Conservation (phyloP, 345 rosid genomes). For the Sonneratia caseolaris region DNA sequence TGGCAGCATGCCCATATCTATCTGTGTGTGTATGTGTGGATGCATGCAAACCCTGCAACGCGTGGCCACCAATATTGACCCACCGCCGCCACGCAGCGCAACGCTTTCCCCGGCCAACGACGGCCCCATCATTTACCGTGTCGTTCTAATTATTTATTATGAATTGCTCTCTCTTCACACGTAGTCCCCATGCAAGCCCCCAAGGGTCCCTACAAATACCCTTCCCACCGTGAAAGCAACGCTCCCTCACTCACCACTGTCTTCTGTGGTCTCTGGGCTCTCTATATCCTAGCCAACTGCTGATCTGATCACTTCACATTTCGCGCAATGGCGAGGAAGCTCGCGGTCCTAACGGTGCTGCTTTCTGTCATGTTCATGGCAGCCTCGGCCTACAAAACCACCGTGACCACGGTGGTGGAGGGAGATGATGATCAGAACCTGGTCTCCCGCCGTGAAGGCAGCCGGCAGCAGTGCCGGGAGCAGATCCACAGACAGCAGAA, state of each 20-base stretch:
- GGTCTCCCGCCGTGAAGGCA: neutral
- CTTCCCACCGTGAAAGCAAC: neutral
- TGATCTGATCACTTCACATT: too few species aligned
- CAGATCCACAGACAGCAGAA: constrained; percentile 22
- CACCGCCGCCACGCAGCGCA: neutral
- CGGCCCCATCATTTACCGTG: neutral
- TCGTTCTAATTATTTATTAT: neutral
- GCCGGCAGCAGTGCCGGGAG: constrained; percentile 12
- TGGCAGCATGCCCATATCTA: too few species aligned
- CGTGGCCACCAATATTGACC: too few species aligned
- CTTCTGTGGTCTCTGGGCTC: neutral
- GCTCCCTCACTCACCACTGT: neutral
- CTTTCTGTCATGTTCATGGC: constrained; percentile 11
- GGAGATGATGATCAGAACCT: constrained; percentile 10
- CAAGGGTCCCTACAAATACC: neutral
- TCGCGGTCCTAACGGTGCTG: constrained; percentile 12
- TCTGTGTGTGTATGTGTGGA: too few species aligned
- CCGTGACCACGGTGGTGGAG: constrained; percentile 17
- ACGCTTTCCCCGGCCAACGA: neutral
- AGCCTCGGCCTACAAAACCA: constrained; percentile 20
- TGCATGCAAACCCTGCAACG: too few species aligned
- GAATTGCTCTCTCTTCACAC: neutral
- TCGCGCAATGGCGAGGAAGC: constrained; percentile 15
- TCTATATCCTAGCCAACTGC: neutral
- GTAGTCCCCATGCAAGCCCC: constrained; percentile 1